Evolutionary conservation across 495 filamentous ascomycete species (phyloP), one percentile per base, ranked within the genome.

Genomic region (Trichocladium uniseriatum): DNA sequence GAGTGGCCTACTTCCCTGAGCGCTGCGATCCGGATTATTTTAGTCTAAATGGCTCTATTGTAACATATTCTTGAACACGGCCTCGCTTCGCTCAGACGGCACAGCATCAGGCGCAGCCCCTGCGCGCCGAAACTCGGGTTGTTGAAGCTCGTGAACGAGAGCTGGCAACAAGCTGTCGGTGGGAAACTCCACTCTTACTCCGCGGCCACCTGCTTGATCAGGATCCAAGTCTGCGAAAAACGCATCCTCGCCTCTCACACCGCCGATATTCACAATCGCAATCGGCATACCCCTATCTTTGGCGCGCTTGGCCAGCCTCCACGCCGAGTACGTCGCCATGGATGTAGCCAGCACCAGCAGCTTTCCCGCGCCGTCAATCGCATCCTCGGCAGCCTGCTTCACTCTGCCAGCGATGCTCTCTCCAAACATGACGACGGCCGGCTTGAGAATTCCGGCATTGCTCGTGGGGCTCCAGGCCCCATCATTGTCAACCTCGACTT

Each of bases 381-480:
- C 84, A 15, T 79, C 70, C 58, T 95, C 89, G 1, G 89, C 91
- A n/a, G 79, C 81, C 1, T 59, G 52, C 61, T 90, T 95, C 13
- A 89, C 81, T 4, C 59, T 46, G 2, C 62, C 59, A 3, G 76
- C 68, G 27, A 96, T 92, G 45, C 79, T 87, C 66, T 98, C 92
- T 3, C 92, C 92, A 64, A 98, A 98, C 87, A 98, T 94, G 43
- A 84, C 80, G 0, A 98, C 91, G 1, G 82, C 82, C 4, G 92
- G 92, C 61, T 98, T 97, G 36, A 98, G 58, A 14, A 98, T 78
- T 1, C 88, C 89, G 2, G 80, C 86, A 13, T 69, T 88, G 38
- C 84, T 89, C 0, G 67, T 64, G 1, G 76, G 56, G 43, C 70
- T 66, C 86, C 81, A 94, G 3, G 89, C 91, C 0, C 92, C 91